Conservation (phyloP, 1,284 basidiomycete species). For the Pyrrhoderma lamaoense region DNA sequence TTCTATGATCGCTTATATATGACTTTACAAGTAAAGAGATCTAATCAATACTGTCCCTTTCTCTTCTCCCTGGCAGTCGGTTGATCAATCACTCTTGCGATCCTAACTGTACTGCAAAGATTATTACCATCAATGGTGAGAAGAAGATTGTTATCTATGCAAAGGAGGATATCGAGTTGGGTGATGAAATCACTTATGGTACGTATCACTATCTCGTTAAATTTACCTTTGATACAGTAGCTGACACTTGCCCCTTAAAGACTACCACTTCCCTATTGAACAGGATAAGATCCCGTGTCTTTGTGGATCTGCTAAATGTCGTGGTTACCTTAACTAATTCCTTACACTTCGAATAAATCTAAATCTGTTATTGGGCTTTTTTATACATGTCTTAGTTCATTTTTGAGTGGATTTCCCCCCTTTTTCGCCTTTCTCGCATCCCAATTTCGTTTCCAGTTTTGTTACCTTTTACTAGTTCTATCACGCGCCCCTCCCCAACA, state of each 20-base stretch:
- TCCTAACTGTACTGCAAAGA: constrained; percentile 96
- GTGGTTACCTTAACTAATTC: constrained; percentile 78
- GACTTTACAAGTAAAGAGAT: not conserved
- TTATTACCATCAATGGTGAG: constrained; percentile 96
- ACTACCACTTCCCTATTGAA: constrained; percentile 91
- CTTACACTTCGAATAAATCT: not conserved
- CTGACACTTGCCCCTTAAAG: constrained; percentile 32
- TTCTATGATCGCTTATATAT: constrained; percentile 8
- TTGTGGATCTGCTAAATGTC: constrained; percentile 80
- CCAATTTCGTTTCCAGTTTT: not conserved
- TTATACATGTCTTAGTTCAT: not conserved
- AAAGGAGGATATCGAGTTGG: constrained; percentile 87
- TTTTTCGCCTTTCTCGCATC: not conserved
- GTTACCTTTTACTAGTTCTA: not conserved
- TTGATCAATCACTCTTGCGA: constrained; percentile 97
- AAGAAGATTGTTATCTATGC: constrained; percentile 99
- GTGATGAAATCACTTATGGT: constrained; percentile 94
- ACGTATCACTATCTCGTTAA: constrained; percentile 25
- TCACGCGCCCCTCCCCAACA: no score
- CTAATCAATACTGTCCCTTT: constrained; percentile 18
- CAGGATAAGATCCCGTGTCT: constrained; percentile 89
- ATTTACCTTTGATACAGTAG: not conserved
- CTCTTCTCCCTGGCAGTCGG: constrained; percentile 68
- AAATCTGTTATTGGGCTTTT: constrained; percentile 8
- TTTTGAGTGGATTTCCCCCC: not conserved